Base-by-base conservation (phyloP, 1,284 basidiomycete genomes). In the Irpex lacteus region DNA sequence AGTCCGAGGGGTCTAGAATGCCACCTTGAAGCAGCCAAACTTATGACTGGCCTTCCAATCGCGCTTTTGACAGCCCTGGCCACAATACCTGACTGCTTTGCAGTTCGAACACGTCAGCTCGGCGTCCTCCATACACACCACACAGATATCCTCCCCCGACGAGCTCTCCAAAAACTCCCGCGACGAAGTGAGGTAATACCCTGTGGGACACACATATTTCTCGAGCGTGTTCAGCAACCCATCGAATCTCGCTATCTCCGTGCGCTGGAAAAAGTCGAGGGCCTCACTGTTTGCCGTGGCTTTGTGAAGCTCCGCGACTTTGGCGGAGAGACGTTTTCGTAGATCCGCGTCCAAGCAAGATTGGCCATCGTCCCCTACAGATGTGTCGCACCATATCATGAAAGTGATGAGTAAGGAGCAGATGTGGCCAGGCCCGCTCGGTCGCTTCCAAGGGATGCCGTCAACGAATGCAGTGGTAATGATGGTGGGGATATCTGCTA, bases 351-450 rank as follows among this genome's bases (percentile, higher is more conserved):
- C 69, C 40, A 73, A 60, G 50, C 65, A 66, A 8, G 68, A 66
- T 49, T 68, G 63, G 26, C 65, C 62, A 63, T 73, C 72, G 64
- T 72, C 69, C 56, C 72, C 70, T 19, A 68, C 58, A 21, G 53
- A 62, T 37, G 69, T 59, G 62, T 69, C 68, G 69, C 71, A 69
- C 71, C 71, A 73, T 40, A 66, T 61, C 19, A 71, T 66, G 26
- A 60, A 61, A 60, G 70, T 62, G 59, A 67, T 69, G 37, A 73
- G 66, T 5, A 73, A 60, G 9, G 65, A 61, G 59, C 64, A 68
- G 62, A 71, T 57, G 32, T 62, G 58, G 0, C 66, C 70, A 4
- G 66, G 70, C 5, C 69, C 66, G 2, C 60, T 64, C 5, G 72
- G 68, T 2, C 26, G 47, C 15, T 63, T 61, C 66, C 65, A 69